Evolutionary conservation across 352 stramenopile species (phyloP).

Genomic region (Pythium scleroteichum): DNA sequence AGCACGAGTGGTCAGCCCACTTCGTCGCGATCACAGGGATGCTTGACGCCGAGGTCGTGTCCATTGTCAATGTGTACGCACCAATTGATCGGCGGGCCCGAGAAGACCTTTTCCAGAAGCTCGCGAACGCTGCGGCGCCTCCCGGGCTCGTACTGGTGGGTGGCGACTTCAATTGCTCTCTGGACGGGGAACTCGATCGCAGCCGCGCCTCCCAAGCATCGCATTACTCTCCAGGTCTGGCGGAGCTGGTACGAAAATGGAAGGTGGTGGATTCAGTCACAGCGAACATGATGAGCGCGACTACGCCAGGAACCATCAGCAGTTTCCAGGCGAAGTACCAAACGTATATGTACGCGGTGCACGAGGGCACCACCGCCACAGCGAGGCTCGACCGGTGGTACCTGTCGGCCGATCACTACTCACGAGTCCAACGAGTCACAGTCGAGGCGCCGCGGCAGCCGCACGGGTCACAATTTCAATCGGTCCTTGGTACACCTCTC

Average conservation of each 20-base stretch:
- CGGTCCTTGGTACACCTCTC: background rate
- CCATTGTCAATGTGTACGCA: too few relatives aligned
- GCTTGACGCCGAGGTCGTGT: too few relatives aligned
- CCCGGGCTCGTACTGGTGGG: background rate
- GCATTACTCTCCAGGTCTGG: background rate
- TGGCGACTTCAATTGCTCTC: slow-evolving; percentile 16
- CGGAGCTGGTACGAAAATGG: background rate
- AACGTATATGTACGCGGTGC: slow-evolving; percentile 10
- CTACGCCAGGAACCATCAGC: too few relatives aligned
- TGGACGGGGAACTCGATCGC: slow-evolving; percentile 4
- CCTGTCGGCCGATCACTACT: background rate
- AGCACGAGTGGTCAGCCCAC: too few relatives aligned
- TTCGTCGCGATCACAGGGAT: too few relatives aligned
- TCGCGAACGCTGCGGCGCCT: too few relatives aligned
- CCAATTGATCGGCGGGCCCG: too few relatives aligned
- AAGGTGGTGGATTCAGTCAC: background rate
- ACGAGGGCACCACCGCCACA: background rate
- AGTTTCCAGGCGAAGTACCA: slow-evolving; percentile 8
- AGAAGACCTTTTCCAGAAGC: too few relatives aligned
- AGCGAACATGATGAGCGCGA: background rate
- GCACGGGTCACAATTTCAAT: slow-evolving; percentile 1
- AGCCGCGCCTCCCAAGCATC: background rate
- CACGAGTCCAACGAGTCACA: background rate
- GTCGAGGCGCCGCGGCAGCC: background rate
- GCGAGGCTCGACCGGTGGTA: slow-evolving; percentile 14